These are phyloP conservation scores for Pisolithus tinctorius DNA, from an alignment of 768 basidiomycete genomes.

Conservation along the genomic window DNA sequence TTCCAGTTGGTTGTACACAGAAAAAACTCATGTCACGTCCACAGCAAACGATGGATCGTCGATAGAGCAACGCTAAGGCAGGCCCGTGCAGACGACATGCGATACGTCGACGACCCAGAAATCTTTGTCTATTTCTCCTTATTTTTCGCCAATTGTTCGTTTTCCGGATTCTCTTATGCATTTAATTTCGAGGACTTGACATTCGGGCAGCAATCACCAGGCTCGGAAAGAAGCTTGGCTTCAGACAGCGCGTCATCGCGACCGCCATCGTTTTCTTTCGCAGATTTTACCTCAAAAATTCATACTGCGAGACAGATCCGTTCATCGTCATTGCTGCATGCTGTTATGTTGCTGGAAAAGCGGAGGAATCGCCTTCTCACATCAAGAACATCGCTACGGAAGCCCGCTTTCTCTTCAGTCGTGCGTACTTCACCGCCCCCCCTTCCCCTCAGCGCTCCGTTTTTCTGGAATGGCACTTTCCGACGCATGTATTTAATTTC, in stretches of 20 bases:
- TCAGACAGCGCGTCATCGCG: slow-evolving; percentile 88
- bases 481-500: neutral
- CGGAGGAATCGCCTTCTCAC: slow-evolving; percentile 92
- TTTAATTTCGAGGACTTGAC: neutral
- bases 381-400: slow-evolving; percentile 90
- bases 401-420: slow-evolving; percentile 68
- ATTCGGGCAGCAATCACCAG: slow-evolving; percentile 64
- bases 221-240: slow-evolving; percentile 72
- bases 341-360: slow-evolving; percentile 93
- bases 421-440: slow-evolving; percentile 34
- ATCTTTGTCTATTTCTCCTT: slow-evolving; percentile 69
- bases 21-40: slow-evolving; percentile 12
- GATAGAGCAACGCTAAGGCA: slow-evolving; percentile 34
- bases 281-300: slow-evolving; percentile 94
- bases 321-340: slow-evolving; percentile 91
- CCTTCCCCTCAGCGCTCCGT: neutral
- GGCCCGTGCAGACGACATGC: slow-evolving; percentile 66
- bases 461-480: neutral
- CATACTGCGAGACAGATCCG: slow-evolving; percentile 93
- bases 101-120: slow-evolving; percentile 74
- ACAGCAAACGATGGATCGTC: slow-evolving; percentile 88
- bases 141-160: slow-evolving; percentile 43
- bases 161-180: too few relatives aligned
- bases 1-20: slow-evolving; percentile 4
- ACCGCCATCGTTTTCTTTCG: slow-evolving; percentile 95